Evolutionary conservation across 192 early-diverging fungal species (phyloP), one percentile per base, ranked within the genome.

Genomic region (Backusella sp.): DNA sequence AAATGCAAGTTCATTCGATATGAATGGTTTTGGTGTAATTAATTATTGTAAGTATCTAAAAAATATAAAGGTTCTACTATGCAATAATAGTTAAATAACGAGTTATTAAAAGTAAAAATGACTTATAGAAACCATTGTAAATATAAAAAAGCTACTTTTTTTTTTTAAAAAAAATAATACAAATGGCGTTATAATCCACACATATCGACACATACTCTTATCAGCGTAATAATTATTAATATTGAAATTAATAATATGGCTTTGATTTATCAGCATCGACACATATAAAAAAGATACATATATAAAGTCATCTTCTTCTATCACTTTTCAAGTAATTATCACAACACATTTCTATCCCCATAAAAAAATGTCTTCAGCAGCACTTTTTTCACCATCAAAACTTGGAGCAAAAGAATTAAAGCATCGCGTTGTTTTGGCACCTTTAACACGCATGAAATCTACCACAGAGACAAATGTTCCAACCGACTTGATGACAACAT

Each of bases 361-460:
- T 14, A 49, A 59, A 59, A 59, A 59, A 4, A 59, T 59, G 23
- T 9, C 21, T 26, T 26, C 23, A 9, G 4, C 56, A 4, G 56
- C 56, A 26, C 68, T 80, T 1, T 80, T 80, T 44, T 17, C 67
- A n/a, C 74, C 79, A 21, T 37, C 73, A 39, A 72, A 73, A 19
- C 8, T 76, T 6, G 79, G 79, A 21, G 49, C 56, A 1, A 9
- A 36, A 19, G 30, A 39, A 2, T 32, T 80, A 19, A 49, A 52
- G 6, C 79, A 80, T 39, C 79, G 74, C 6, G 66, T 80, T 0
- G 79, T 67, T 19, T 49, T 76, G 41, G 46, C 74, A 34, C 75
- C 79, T 23, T 6, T 76, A 4, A 76, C 79, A 21, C 74, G 79
- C 9, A 5, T 76, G 5, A 36, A 71, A 15, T 17, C 17, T 41